Conservation (phyloP, 768 basidiomycete species). For the Tricholoma matsutake region DNA sequence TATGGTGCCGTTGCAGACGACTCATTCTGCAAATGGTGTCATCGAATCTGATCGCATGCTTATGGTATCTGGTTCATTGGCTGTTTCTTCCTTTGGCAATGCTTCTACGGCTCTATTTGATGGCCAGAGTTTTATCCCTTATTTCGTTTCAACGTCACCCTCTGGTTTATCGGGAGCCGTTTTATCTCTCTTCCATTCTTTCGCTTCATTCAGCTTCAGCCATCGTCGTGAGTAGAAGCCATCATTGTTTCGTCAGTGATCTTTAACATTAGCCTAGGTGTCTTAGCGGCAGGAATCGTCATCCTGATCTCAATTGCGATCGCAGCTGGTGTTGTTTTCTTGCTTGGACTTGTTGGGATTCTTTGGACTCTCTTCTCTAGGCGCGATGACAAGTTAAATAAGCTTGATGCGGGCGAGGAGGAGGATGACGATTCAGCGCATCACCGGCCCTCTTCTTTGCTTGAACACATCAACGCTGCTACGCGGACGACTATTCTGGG, state of each 20-base stretch:
- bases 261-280: conserved; percentile 46
- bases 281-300: conserved; percentile 89
- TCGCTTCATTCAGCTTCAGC: conserved; percentile 71
- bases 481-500: conserved; percentile 82
- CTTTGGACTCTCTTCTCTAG: conserved; percentile 87
- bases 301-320: conserved; percentile 98
- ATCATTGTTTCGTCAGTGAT: conserved; percentile 5
- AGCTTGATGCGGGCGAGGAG: conserved; percentile 60
- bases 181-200: conserved; percentile 80
- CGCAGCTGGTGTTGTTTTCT: conserved; percentile 88
- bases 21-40: conserved; percentile 65
- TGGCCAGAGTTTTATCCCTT: conserved; percentile 78
- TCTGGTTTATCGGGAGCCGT: conserved; percentile 70
- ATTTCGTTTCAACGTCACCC: conserved; percentile 63
- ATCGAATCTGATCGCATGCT: conserved; percentile 87
- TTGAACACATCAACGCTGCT: conserved; percentile 89
- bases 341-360: conserved; percentile 80
- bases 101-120: conserved; percentile 88
- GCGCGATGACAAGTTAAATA: conserved; percentile 67
- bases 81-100: conserved; percentile 68
- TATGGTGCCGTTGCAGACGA: conserved; percentile 85
- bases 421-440: conserved; percentile 75
- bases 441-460: conserved; percentile 82
- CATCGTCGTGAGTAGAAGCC: conserved; percentile 54
- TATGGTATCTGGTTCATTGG: conserved; percentile 78